phyloP scores from a whole-genome alignment of 805 yeast genomes.

The Teunomyces aglyptinius region DNA sequence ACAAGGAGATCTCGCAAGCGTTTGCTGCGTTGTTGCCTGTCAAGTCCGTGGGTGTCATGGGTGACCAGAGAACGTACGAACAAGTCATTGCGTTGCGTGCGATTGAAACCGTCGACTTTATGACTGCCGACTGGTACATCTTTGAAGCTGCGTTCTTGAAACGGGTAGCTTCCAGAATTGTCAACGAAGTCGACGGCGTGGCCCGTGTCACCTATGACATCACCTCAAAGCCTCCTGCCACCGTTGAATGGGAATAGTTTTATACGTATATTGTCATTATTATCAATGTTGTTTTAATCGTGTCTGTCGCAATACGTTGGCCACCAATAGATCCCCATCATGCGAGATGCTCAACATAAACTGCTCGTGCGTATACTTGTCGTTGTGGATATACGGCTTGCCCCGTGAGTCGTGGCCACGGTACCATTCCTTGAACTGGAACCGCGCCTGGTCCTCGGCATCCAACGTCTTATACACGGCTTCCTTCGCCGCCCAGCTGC shows the following conservation, averaged over 20 bases:
- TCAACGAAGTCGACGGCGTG: constrained; percentile 97
- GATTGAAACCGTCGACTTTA: constrained; percentile 94
- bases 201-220: constrained; percentile 98
- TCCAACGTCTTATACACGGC: constrained; percentile 66
- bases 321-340: constrained; percentile 58
- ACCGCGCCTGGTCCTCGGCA: constrained; percentile 45
- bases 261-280: background rate
- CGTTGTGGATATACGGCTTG: constrained; percentile 42
- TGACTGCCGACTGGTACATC: constrained; percentile 99
- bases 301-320: constrained; percentile 51
- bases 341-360: constrained; percentile 61
- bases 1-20: constrained; percentile 92
- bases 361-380: constrained; percentile 37
- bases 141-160: constrained; percentile 91
- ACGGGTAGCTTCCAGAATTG: constrained; percentile 91
- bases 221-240: constrained; percentile 99
- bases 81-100: constrained; percentile 99
- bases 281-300: background rate
- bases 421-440: constrained; percentile 62
- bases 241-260: constrained; percentile 96
- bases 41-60: constrained; percentile 99
- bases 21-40: constrained; percentile 97
- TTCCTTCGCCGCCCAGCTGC: constrained; percentile 72
- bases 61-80: constrained; percentile 98
- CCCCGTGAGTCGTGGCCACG: constrained; percentile 40